phyloP scores from a whole-genome alignment of 805 yeast genomes.

The Yarrowia sp. region DNA sequence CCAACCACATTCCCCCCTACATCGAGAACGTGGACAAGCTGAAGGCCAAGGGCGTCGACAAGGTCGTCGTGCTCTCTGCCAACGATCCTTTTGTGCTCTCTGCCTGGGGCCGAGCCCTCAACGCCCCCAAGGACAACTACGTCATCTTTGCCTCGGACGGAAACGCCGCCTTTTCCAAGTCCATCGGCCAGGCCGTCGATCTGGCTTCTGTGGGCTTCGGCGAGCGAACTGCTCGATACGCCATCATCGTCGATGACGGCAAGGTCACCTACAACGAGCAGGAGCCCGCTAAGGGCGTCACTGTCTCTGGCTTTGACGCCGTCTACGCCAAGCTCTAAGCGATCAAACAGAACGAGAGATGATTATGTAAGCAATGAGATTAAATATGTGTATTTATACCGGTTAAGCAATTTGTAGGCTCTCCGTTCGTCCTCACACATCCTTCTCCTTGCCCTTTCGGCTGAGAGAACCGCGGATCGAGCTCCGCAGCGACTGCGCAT shows the following conservation, averaged over 20 bases:
- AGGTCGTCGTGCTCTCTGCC: conserved; percentile 59
- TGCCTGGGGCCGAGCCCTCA: conserved; percentile 62
- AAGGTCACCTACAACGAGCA: conserved; percentile 51
- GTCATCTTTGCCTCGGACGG: conserved; percentile 66
- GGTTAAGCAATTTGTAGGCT: too few species aligned
- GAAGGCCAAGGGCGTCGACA: conserved; percentile 59
- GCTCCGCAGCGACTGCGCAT: not conserved
- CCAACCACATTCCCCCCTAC: conserved; percentile 69
- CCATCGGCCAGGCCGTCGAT: conserved; percentile 59
- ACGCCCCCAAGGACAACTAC: conserved; percentile 41
- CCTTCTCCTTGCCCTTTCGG: conserved; percentile 15
- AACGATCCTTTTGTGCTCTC: conserved; percentile 70
- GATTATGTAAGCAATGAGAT: conserved; percentile 6
- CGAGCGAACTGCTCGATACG: conserved; percentile 66
- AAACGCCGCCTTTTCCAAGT: conserved; percentile 54
- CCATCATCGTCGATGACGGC: conserved; percentile 63
- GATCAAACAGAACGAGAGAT: not conserved
- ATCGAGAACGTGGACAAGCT: conserved; percentile 51
- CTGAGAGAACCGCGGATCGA: conserved; percentile 5
- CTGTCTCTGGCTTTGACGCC: conserved; percentile 49
- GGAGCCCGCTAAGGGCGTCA: conserved; percentile 47
- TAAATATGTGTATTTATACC: not conserved
- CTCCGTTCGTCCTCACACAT: too few species aligned
- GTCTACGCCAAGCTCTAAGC: conserved; percentile 41
- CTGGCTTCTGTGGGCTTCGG: conserved; percentile 55